phyloP scores from a whole-genome alignment of 768 basidiomycete species.

The Amanita rimosa region DNA sequence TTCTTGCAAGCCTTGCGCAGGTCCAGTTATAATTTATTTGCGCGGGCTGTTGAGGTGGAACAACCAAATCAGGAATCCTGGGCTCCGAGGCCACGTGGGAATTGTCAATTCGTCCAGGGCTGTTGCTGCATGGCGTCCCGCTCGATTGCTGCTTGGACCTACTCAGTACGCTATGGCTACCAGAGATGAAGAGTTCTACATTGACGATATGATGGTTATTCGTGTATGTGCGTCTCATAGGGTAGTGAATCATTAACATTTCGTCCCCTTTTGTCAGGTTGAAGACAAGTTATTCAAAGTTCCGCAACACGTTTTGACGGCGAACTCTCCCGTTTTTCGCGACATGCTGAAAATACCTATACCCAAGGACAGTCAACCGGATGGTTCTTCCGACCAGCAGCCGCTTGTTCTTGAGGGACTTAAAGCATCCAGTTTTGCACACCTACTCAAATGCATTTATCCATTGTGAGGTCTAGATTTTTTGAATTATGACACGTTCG shows the following conservation, averaged over 20 bases:
- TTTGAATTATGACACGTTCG: background rate
- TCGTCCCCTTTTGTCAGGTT: background rate
- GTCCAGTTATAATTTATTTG: no score
- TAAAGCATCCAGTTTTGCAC: constrained; percentile 1
- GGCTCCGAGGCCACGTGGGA: no score
- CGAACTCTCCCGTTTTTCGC: constrained; percentile 2
- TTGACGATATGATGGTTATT: background rate
- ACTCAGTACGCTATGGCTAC: background rate
- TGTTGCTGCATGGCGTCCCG: no score
- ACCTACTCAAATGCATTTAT: constrained; percentile 12
- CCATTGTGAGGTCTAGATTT: constrained; percentile 8
- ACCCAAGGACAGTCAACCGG: background rate
- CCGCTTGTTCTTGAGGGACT: constrained; percentile 1
- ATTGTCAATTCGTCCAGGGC: no score
- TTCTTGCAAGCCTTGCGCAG: no score
- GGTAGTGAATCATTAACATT: background rate
- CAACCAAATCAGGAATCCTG: no score
- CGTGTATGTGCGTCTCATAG: background rate
- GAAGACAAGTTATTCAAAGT: constrained; percentile 6
- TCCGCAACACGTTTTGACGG: background rate
- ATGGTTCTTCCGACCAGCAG: constrained; percentile 3
- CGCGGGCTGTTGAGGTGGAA: no score
- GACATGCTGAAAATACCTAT: background rate
- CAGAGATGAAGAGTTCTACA: background rate
- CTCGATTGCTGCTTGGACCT: no score